Evolutionary conservation across 1,284 basidiomycete genomes (phyloP).

Genomic region (Anthracocystis walkeri): DNA sequence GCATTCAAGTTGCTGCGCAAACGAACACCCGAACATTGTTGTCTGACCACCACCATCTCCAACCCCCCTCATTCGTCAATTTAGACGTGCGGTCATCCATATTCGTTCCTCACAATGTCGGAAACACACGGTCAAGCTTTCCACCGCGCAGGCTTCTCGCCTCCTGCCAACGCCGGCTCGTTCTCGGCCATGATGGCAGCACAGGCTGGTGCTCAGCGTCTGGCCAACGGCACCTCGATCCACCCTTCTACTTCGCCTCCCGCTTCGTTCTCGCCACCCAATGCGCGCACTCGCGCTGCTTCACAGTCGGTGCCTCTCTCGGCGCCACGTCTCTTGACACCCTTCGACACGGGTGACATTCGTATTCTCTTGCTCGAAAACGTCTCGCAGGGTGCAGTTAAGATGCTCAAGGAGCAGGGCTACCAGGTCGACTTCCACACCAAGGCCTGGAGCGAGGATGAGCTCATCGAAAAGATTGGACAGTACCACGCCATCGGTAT

Average conservation of each 20-base stretch:
- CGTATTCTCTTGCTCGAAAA: slow-evolving; percentile 89
- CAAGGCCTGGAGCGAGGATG: slow-evolving; percentile 89
- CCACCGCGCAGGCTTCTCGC: slow-evolving; percentile 63
- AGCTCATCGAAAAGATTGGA: slow-evolving; percentile 87
- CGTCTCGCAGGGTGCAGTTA: slow-evolving; percentile 90
- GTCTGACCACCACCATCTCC: slow-evolving; percentile 15
- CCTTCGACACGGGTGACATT: slow-evolving; percentile 66
- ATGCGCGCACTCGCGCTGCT: slow-evolving; percentile 37
- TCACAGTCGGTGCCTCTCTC: slow-evolving; percentile 45
- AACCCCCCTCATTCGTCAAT: not conserved
- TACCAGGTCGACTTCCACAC: slow-evolving; percentile 92
- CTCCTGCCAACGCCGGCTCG: slow-evolving; percentile 53
- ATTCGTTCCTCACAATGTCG: slow-evolving; percentile 20
- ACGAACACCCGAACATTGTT: not conserved
- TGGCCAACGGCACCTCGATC: slow-evolving; percentile 41
- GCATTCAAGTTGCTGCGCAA: slow-evolving; percentile 7
- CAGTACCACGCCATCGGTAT: slow-evolving; percentile 95
- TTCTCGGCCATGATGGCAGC: slow-evolving; percentile 65
- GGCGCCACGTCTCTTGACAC: slow-evolving; percentile 62
- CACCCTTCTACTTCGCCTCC: slow-evolving; percentile 44
- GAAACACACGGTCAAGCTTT: slow-evolving; percentile 60
- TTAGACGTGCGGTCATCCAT: slow-evolving; percentile 13
- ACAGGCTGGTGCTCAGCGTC: slow-evolving; percentile 42
- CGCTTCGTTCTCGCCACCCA: slow-evolving; percentile 39
- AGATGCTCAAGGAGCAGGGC: slow-evolving; percentile 83